Percentiles rank a stretch among this genome's conserved stretches.
phyloP scores from a whole-genome alignment of 257 asterid genomes.

The Rauvolfia tetraphylla region DNA sequence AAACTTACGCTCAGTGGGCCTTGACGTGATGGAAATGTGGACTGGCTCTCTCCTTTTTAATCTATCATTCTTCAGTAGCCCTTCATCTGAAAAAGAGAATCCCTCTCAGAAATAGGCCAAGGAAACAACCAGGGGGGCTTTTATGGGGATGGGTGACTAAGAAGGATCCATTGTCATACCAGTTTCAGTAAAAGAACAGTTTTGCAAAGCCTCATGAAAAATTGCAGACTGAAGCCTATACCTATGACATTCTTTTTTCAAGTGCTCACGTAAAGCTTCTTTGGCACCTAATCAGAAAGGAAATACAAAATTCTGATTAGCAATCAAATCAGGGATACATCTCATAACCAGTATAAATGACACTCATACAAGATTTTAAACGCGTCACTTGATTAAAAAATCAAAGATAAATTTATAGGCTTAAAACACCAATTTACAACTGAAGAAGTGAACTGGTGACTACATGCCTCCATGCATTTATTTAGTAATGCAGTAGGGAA shows the following conservation, averaged over 20 bases:
- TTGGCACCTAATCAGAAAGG: constrained; percentile 48
- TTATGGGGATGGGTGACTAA: constrained; percentile 15
- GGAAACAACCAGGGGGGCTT: not conserved
- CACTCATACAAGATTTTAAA: not conserved
- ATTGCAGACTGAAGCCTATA: constrained; percentile 75
- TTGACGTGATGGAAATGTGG: constrained; percentile 60
- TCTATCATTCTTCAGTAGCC: constrained; percentile 25
- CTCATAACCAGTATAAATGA: not conserved
- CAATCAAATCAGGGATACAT: constrained; percentile 13
- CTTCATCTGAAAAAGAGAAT: constrained; percentile 47
- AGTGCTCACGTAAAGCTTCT: constrained; percentile 57
- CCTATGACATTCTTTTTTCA: constrained; percentile 67
- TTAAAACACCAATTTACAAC: constrained; percentile 4
- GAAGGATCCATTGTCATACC: constrained; percentile 24
- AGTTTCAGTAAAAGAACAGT: constrained; percentile 34
- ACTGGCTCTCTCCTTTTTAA: constrained; percentile 57
- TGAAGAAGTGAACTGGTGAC: not conserved
- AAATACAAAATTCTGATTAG: constrained; percentile 18
- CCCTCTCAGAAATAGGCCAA: constrained; percentile 12
- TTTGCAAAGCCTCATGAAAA: constrained; percentile 63
- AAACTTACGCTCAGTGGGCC: constrained; percentile 89
- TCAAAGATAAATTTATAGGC: not conserved
- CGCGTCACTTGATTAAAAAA: not conserved
- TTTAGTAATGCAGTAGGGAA: not conserved
- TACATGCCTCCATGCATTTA: not conserved